Evolutionary conservation across 176 grass and related monocot species (phyloP).

Genomic region (Aegilops umbellulata): DNA sequence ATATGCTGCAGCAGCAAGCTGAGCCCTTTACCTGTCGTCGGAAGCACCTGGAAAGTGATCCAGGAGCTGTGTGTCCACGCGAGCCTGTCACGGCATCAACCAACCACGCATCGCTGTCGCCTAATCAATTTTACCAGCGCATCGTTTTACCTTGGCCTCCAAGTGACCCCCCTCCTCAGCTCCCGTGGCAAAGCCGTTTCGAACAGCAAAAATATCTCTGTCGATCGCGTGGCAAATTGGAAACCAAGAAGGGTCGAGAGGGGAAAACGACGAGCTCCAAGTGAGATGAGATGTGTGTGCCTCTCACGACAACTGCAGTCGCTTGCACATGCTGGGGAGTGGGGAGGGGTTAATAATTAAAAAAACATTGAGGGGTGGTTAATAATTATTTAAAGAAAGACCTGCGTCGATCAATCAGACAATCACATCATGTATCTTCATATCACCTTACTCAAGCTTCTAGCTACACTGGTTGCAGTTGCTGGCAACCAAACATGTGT

Average conservation of each 20-base stretch:
- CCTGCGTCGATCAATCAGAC: not conserved
- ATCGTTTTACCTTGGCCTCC: conserved; percentile 22
- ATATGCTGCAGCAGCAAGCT: not conserved
- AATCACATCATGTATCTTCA: not conserved
- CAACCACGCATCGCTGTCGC: not conserved
- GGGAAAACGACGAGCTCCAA: not conserved
- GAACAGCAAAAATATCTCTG: not conserved
- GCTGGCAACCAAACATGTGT: too few relatives aligned
- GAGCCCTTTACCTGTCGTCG: not conserved
- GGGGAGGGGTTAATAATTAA: not conserved
- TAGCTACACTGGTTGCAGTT: not conserved
- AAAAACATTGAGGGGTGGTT: too few relatives aligned
- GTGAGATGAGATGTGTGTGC: not conserved
- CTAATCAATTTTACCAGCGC: not conserved
- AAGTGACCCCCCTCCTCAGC: too few relatives aligned
- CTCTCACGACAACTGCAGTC: not conserved
- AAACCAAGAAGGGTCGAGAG: not conserved
- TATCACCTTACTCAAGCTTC: not conserved
- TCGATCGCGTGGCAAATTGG: not conserved
- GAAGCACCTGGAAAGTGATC: conserved; percentile 2
- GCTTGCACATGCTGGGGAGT: not conserved
- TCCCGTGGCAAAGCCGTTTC: not conserved
- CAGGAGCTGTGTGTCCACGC: too few relatives aligned
- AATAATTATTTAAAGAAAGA: not conserved
- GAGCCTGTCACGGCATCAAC: not conserved